Evolutionary conservation across 2,329 filamentous ascomycete genomes (phyloP).

Genomic region (Colletotrichum sp.): DNA sequence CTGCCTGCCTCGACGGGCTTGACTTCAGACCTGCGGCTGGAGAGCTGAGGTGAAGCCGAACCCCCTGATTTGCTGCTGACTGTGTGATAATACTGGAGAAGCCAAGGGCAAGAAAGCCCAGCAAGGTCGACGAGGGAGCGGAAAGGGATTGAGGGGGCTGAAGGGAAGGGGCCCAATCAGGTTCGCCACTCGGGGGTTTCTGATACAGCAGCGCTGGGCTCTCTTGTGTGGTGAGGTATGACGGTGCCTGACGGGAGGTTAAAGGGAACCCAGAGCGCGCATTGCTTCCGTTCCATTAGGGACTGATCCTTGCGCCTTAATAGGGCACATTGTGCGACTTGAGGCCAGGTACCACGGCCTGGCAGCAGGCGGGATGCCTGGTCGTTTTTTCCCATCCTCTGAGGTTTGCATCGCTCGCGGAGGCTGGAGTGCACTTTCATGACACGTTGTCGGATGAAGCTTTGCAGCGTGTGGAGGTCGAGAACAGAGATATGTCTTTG

Average conservation of each 20-base stretch:
- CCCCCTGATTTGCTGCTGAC: background rate
- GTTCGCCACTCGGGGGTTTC: background rate
- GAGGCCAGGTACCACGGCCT: background rate
- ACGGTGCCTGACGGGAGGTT: background rate
- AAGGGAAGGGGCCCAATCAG: background rate
- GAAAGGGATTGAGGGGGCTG: background rate
- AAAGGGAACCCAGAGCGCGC: background rate
- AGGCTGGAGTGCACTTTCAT: background rate
- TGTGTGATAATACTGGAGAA: constrained; percentile 5
- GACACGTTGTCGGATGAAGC: background rate
- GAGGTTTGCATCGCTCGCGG: background rate
- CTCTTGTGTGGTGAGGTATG: background rate
- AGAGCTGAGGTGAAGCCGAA: background rate
- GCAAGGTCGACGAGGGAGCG: background rate
- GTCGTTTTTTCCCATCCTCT: background rate
- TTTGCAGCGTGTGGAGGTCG: background rate
- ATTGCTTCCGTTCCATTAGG: background rate
- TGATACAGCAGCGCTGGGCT: constrained; percentile 3
- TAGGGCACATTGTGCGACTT: background rate
- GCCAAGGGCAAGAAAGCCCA: background rate
- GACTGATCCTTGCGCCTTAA: constrained; percentile 8
- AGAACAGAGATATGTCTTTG: constrained; percentile 1
- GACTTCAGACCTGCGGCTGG: background rate
- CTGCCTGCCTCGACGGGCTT: background rate
- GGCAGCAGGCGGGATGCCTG: constrained; percentile 8